Evolutionary conservation across 768 basidiomycete species (phyloP).

Genomic region (Pisolithus marmoratus): DNA sequence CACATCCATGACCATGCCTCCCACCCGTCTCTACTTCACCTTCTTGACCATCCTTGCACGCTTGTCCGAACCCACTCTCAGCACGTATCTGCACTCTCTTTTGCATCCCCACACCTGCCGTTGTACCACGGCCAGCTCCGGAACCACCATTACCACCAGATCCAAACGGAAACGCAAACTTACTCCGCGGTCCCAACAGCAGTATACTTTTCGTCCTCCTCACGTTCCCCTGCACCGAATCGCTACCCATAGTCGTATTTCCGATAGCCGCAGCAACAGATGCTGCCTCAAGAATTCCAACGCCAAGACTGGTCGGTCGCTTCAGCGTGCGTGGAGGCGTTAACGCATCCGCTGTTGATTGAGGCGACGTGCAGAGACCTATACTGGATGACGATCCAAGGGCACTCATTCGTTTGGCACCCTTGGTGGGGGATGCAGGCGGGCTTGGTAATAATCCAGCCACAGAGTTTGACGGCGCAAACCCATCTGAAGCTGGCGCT

Average conservation of each 20-base stretch:
- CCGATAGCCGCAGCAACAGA: slow-evolving; percentile 4
- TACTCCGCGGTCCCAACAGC: slow-evolving; percentile 23
- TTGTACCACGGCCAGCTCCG: neutral
- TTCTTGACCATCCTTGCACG: neutral
- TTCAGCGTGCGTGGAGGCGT: slow-evolving; percentile 8
- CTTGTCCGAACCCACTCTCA: neutral
- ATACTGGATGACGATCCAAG: slow-evolving; percentile 5
- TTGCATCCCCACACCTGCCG: slow-evolving; percentile 16
- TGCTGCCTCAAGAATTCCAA: slow-evolving; percentile 23
- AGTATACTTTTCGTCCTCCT: slow-evolving; percentile 25
- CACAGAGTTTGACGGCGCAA: neutral
- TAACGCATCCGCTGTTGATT: neutral
- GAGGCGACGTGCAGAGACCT: neutral
- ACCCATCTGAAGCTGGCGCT: slow-evolving; percentile 13
- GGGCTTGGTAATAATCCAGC: slow-evolving; percentile 21
- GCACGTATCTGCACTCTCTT: slow-evolving; percentile 1
- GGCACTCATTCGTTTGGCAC: slow-evolving; percentile 3
- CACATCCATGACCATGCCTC: neutral
- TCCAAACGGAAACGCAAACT: slow-evolving; percentile 6
- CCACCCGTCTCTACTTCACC: neutral
- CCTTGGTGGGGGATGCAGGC: slow-evolving; percentile 23
- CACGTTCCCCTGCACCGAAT: neutral
- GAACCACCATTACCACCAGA: slow-evolving; percentile 3
- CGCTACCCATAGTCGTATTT: slow-evolving; percentile 15
- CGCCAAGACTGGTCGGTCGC: slow-evolving; percentile 23